Conservation (phyloP, 768 basidiomycete species). For the Pleurotus djamor region DNA sequence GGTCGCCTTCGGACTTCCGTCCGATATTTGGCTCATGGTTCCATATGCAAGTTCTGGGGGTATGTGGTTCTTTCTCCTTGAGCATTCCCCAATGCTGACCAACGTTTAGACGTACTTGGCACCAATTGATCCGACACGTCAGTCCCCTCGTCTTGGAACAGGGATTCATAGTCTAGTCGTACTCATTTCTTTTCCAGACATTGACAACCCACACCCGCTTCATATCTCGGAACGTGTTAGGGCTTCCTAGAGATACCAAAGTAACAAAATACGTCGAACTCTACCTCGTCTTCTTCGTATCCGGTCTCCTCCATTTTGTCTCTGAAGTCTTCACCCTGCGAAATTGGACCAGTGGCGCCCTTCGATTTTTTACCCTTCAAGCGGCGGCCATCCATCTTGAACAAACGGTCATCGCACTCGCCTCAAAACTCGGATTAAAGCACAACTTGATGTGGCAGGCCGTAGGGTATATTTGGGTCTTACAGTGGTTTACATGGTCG, state of each 20-base stretch:
- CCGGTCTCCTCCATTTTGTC: constrained; percentile 23
- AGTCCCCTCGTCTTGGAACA: background rate
- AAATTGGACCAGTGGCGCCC: constrained; percentile 8
- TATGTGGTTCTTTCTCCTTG: constrained; percentile 7
- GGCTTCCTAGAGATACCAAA: constrained; percentile 10
- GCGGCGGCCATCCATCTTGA: constrained; percentile 28
- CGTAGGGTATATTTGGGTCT: constrained; percentile 15
- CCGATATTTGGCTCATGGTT: constrained; percentile 20
- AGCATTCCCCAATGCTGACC: background rate
- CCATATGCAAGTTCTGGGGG: constrained; percentile 31
- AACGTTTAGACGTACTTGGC: constrained; percentile 23
- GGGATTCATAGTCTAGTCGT: background rate
- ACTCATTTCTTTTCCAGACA: constrained; percentile 12
- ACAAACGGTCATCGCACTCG: constrained; percentile 20
- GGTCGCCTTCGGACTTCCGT: constrained; percentile 23
- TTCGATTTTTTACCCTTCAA: constrained; percentile 24
- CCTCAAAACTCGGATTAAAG: background rate
- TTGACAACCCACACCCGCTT: background rate
- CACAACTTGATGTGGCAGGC: background rate
- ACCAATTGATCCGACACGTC: constrained; percentile 26
- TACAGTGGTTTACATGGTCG: constrained; percentile 12
- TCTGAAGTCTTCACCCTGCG: constrained; percentile 17
- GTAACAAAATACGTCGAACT: constrained; percentile 22
- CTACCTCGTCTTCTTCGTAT: constrained; percentile 27
- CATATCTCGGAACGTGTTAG: background rate